A percentile compares a stretch with the other conserved stretches of the same genome.
These are phyloP conservation scores for Wolfiporia cocos DNA, from an alignment of 1,284 basidiomycete species.

Conservation along the genomic window DNA sequence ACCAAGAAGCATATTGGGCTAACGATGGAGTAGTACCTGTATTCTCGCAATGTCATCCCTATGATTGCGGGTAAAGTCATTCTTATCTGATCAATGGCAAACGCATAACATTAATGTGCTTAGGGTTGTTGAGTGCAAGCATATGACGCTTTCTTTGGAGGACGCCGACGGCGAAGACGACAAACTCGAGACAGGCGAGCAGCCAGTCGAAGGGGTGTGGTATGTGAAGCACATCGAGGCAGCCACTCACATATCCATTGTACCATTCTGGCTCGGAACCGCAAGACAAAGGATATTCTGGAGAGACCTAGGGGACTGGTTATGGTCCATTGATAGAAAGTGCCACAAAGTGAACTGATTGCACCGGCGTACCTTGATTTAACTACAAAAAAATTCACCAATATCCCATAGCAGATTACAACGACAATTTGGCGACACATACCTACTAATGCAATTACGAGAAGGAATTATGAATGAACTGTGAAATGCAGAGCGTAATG, in stretches of 20 bases:
- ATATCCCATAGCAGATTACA: no score
- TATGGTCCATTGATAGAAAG: conserved; percentile 29
- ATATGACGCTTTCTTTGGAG: conserved; percentile 10
- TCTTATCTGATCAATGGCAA: no score
- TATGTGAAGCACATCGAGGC: conserved; percentile 32
- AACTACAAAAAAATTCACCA: no score
- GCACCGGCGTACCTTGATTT: no score
- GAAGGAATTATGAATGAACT: no score
- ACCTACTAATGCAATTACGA: no score
- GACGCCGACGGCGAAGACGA: conserved; percentile 1
- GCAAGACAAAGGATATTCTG: conserved; percentile 34
- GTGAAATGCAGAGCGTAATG: no score
- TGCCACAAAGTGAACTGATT: no score
- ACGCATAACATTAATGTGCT: no score
- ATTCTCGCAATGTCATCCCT: conserved; percentile 50
- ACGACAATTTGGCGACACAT: no score
- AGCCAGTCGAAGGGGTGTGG: conserved; percentile 35
- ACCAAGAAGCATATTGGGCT: conserved; percentile 24
- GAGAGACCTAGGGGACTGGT: conserved; percentile 32
- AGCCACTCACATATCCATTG: conserved; percentile 35
- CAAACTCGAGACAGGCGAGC: conserved; percentile 5
- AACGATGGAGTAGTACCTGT: conserved; percentile 48
- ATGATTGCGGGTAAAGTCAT: conserved; percentile 39
- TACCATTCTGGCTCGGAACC: conserved; percentile 34
- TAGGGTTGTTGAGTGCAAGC: conserved; percentile 20